Conservation (phyloP, 176 grass and related monocot species). For the Sorghum bicolor region Sorghum_bicolor_NCBIv3 NC_012872.2:8160501-8161000, state of each 20-base stretch:
- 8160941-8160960: not conserved
- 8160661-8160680: conserved; percentile 13
- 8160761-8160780: not conserved
- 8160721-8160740: not conserved
- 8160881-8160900: not conserved
- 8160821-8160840: not conserved
- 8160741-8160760: not conserved
- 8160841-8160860: not conserved
- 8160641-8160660: not conserved
- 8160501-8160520: conserved; percentile 40
- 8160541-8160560: conserved; percentile 32
- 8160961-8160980: not conserved
- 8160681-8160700: not conserved
- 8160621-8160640: not conserved
- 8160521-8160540: conserved; percentile 31
- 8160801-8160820: not conserved
- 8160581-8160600: conserved; percentile 20
- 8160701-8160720: not conserved
- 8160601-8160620: not conserved
- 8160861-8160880: not conserved
- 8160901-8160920: no score
- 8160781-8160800: not conserved
- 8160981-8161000: not conserved
- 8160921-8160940: no score
- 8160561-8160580: conserved; percentile 1